Conservation (phyloP, 2,329 filamentous ascomycete species). For the Apiospora koreana region DNA sequence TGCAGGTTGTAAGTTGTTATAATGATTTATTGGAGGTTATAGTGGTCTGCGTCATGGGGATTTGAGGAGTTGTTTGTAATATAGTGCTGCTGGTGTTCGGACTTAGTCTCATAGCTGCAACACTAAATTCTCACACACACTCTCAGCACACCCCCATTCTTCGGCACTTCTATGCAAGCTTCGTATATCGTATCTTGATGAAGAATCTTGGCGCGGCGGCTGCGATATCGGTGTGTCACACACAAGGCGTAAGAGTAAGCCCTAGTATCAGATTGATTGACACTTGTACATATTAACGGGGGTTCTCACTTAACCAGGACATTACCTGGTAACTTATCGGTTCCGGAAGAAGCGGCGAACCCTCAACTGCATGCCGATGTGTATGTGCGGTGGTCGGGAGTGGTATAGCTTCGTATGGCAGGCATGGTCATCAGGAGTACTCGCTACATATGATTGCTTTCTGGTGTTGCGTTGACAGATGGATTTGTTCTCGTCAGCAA, state of each 20-base stretch:
- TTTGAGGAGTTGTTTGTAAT: background rate
- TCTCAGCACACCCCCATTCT: background rate
- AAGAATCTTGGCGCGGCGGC: background rate
- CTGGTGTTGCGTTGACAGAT: too few species aligned
- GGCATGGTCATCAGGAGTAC: background rate
- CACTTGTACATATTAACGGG: background rate
- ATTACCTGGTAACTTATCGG: background rate
- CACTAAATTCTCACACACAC: background rate
- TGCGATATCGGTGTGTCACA: background rate
- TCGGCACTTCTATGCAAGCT: background rate
- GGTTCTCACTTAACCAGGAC: background rate
- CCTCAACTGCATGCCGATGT: background rate
- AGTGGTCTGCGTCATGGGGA: background rate
- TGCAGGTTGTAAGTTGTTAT: conserved; percentile 25
- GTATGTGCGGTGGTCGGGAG: background rate
- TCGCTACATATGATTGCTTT: too few species aligned
- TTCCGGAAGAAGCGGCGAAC: background rate
- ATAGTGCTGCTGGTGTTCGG: background rate
- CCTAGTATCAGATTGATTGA: background rate
- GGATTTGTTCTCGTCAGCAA: background rate
- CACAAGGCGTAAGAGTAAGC: background rate
- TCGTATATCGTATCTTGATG: conserved; percentile 1
- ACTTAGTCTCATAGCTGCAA: conserved; percentile 16
- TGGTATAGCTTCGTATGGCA: background rate
- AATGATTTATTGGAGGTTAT: too few species aligned